Base-by-base conservation (phyloP, 495 filamentous ascomycete species). In the Neurospora intermedia region DNA sequence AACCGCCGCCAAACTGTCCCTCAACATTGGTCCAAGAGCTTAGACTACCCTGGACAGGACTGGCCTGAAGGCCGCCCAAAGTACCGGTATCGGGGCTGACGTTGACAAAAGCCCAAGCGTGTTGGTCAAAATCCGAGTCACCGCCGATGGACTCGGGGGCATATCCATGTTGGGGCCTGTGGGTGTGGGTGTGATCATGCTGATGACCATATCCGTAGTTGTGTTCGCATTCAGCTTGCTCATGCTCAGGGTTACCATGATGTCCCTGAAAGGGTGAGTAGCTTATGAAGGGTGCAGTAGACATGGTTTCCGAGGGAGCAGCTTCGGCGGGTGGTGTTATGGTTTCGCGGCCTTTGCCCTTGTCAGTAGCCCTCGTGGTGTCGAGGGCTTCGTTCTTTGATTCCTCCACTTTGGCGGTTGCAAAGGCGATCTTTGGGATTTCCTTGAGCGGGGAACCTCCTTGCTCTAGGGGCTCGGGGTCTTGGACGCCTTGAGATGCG, bases 141-240 rank as follows among this genome's bases (percentile, higher is more conserved):
- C 54, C 27, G 15, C 27, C 54, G 23, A 31, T 62, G 16, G 54
- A 62, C 23, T 31, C 54, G 54, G 54, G 54, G 6, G 23, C 54
- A 62, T 62, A 62, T 6, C 54, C 23, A 62, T 62, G 42, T 77
- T 70, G 74, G 75, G 80, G 40, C 81, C 75, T 69, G 81, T 84
- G 39, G 79, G 81, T 75, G 81, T 82, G 16, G 77, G 72, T 43
- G 76, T 82, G 20, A 76, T 77, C 2, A 4, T 59, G 48, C 23
- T 31, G 48, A 62, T 62, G 54, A 18, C 23, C 54, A 31, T 62
- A 11, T 5, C 15, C 13, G 6, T 62, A 9, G 54, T 8, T 62
- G 54, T 62, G 54, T 10, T 62, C 54, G 6, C 6, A 35, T 7
- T 31, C 23, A 6, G 54, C 27, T 62, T 62, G 54, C 13, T 62